Evolutionary conservation across 192 early-diverging fungal genomes (phyloP), one percentile per base, ranked within the genome.

Genomic region (Geosiphon pyriformis): DNA sequence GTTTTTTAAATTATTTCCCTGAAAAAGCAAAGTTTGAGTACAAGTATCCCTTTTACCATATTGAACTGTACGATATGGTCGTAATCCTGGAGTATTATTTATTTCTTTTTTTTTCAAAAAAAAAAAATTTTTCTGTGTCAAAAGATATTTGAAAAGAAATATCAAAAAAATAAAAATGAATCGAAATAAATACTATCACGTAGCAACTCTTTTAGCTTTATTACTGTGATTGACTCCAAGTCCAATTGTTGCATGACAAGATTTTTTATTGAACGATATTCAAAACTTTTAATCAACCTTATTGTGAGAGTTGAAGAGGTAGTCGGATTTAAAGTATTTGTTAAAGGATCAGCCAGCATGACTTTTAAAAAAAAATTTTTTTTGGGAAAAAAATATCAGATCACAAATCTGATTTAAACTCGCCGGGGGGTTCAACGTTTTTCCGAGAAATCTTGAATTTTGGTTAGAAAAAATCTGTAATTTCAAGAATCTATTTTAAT

Each of bases 271-370:
- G 89, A 91, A 34, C 94, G 81, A 79, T 90, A 96, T 67, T 94
- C 93, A 67, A 96, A 94, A 35, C 82, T 90, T 70, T 94, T 94
- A 72, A 96, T 95, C 42, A 90, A 73, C 0, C 94, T 79, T 61
- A 96, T 78, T 4, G 94, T 96, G 4, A 96, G 32, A 0, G 82
- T 87, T n/a, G 83, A 76, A 25, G 77, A 72, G 11, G 74, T 80
- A 59, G 63, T 71, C n/a, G 81, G 81, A 2, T 73, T 70, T 0
- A 70, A 34, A 3, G 73, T 75, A 64, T 80, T 80, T 29, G 81
- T 78, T 18, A 83, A 72, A 3, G 74, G 37, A 10, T 6, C 15
- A 10, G 37, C 37, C 37, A 42, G n/a, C n/a, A n/a, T n/a, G n/a
- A n/a, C n/a, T n/a, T n/a, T n/a, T n/a, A n/a, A n/a, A n/a, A n/a